Conservation (phyloP, 805 yeast species). For the Barnettozyma pratensis region DNA sequence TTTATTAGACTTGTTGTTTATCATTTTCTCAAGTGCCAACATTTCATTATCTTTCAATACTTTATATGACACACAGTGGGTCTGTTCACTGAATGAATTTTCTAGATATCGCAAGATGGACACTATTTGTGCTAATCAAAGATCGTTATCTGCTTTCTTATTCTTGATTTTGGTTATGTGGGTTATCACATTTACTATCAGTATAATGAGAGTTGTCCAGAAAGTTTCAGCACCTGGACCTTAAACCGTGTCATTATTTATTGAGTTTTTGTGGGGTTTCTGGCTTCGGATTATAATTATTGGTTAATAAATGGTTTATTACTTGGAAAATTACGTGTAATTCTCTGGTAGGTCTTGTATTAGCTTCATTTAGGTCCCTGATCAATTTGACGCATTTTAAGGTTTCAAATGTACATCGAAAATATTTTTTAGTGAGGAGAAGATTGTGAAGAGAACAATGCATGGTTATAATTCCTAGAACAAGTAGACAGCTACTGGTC, state of each 20-base stretch:
- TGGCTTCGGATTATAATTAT: no score
- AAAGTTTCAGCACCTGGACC: conserved; percentile 34
- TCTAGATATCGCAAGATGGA: conserved; percentile 31
- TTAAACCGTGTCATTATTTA: not conserved
- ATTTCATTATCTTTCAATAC: conserved; percentile 82
- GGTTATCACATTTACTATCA: conserved; percentile 81
- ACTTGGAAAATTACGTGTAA: no score
- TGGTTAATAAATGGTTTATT: no score
- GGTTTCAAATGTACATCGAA: no score
- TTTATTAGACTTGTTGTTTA: conserved; percentile 77
- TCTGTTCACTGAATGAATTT: conserved; percentile 38
- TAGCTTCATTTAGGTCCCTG: no score
- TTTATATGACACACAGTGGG: conserved; percentile 77
- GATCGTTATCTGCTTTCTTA: conserved; percentile 72
- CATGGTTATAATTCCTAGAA: no score
- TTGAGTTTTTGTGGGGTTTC: no score
- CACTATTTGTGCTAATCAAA: conserved; percentile 71
- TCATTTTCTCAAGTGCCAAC: conserved; percentile 86
- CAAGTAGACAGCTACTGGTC: no score
- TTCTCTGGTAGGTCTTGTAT: no score
- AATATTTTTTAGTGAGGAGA: no score
- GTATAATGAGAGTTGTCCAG: conserved; percentile 78
- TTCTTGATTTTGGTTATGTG: conserved; percentile 72
- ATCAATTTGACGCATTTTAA: no score
- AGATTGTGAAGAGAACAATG: no score